Percentiles rank a stretch among this genome's conserved stretches.
Evolutionary conservation across 2,329 filamentous ascomycete genomes (phyloP).

Genomic region (Neopestalotiopsis rosae): DNA sequence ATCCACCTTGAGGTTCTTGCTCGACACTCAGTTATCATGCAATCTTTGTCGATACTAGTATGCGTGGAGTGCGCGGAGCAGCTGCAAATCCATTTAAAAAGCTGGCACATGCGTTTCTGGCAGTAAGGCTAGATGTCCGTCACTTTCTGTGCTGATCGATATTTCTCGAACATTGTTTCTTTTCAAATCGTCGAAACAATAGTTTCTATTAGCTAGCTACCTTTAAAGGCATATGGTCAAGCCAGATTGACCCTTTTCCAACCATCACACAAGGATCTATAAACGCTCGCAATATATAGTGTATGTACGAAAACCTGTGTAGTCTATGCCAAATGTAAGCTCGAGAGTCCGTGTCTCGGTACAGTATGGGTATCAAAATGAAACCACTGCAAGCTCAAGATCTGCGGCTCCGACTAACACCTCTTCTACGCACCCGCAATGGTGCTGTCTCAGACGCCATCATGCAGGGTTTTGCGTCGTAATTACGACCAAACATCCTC

Average conservation of each 20-base stretch:
- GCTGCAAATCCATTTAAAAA: too few species aligned
- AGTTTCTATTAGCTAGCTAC: neutral
- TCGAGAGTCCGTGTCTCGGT: neutral
- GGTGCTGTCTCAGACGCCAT: neutral
- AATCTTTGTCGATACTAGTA: neutral
- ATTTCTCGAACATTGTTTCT: neutral
- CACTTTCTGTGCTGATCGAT: neutral
- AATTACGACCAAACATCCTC: constrained; percentile 74
- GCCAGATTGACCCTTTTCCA: neutral
- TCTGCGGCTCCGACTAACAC: constrained; percentile 11
- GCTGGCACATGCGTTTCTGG: too few species aligned
- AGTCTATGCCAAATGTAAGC: constrained; percentile 13
- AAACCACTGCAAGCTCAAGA: constrained; percentile 4
- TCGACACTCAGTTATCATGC: neutral
- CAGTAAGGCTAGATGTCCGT: neutral
- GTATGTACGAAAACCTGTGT: constrained; percentile 17
- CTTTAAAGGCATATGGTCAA: neutral
- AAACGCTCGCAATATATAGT: constrained; percentile 13
- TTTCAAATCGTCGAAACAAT: neutral
- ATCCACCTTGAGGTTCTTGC: neutral
- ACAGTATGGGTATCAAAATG: constrained; percentile 6
- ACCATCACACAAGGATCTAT: constrained; percentile 11
- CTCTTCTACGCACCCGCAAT: constrained; percentile 9
- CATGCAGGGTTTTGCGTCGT: neutral
- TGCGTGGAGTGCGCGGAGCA: neutral